phyloP scores from a whole-genome alignment of 345 rosid genomes.

The Kernera saxatilis region DNA sequence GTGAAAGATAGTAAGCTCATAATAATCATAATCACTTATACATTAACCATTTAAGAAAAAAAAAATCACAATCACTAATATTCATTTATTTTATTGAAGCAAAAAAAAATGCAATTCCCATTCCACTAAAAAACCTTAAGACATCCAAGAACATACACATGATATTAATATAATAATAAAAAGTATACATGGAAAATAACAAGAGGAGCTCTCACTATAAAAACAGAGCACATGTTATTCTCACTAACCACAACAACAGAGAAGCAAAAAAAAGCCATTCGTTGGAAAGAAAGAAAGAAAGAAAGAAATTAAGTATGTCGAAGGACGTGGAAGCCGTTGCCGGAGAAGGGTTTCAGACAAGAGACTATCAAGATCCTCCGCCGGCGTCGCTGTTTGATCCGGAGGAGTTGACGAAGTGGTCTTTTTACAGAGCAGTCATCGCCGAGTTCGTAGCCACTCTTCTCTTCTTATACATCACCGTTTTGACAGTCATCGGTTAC shows the following conservation, averaged over 20 bases:
- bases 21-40: background rate
- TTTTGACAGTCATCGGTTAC: conserved; percentile 82
- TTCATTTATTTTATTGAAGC: background rate
- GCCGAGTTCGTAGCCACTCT: conserved; percentile 90
- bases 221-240: conserved; percentile 18
- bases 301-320: conserved; percentile 29
- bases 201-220: conserved; percentile 24
- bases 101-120: background rate
- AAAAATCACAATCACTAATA: background rate
- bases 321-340: conserved; percentile 49
- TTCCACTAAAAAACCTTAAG: background rate
- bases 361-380: conserved; percentile 88
- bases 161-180: background rate
- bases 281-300: background rate
- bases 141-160: background rate
- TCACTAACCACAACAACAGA: conserved; percentile 26
- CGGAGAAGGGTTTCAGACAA: conserved; percentile 43
- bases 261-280: background rate
- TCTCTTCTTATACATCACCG: conserved; percentile 76
- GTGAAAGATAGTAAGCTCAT: background rate
- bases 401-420: conserved; percentile 65
- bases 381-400: conserved; percentile 60
- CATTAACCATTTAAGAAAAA: too few species aligned
- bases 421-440: conserved; percentile 73
- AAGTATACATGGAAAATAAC: background rate